These are phyloP conservation scores for Macrophomina pseudophaseolina DNA, from an alignment of 2,329 filamentous ascomycete genomes.

Conservation along the genomic window DNA sequence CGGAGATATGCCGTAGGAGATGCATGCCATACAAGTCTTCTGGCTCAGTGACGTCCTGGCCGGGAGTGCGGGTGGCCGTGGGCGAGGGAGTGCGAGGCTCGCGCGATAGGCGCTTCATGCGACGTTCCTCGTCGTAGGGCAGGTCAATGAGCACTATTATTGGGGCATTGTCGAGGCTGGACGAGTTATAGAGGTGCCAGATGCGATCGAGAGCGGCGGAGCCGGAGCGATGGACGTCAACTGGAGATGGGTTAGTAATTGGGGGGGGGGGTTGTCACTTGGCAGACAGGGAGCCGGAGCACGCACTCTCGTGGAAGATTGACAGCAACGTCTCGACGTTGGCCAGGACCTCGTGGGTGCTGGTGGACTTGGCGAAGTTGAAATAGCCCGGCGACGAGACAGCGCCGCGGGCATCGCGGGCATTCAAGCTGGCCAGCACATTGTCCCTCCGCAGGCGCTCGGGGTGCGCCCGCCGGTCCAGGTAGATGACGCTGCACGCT, in stretches of 20 bases:
- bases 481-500: slow-evolving; percentile 52
- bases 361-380: slow-evolving; percentile 35
- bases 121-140: slow-evolving; percentile 49
- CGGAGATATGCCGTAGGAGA: slow-evolving; percentile 47
- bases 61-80: slow-evolving; percentile 39
- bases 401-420: slow-evolving; percentile 29
- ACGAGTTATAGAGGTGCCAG: slow-evolving; percentile 36
- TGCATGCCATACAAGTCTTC: slow-evolving; percentile 51
- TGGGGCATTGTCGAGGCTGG: slow-evolving; percentile 40
- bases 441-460: slow-evolving; percentile 46
- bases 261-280: not conserved
- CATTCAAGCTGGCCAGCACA: slow-evolving; percentile 41
- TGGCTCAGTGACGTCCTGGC: slow-evolving; percentile 42
- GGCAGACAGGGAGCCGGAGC: slow-evolving; percentile 6
- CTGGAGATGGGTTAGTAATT: slow-evolving; percentile 32
- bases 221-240: slow-evolving; percentile 48
- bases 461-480: slow-evolving; percentile 49
- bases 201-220: slow-evolving; percentile 43
- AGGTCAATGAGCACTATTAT: slow-evolving; percentile 51
- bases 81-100: slow-evolving; percentile 49
- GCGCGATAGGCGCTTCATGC: slow-evolving; percentile 46
- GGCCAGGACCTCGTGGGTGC: slow-evolving; percentile 41
- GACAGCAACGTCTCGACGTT: slow-evolving; percentile 48
- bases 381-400: slow-evolving; percentile 43
- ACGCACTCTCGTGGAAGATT: slow-evolving; percentile 49